Evolutionary conservation across 345 rosid genomes (phyloP).

Genomic region (Sapria himalayana): DNA sequence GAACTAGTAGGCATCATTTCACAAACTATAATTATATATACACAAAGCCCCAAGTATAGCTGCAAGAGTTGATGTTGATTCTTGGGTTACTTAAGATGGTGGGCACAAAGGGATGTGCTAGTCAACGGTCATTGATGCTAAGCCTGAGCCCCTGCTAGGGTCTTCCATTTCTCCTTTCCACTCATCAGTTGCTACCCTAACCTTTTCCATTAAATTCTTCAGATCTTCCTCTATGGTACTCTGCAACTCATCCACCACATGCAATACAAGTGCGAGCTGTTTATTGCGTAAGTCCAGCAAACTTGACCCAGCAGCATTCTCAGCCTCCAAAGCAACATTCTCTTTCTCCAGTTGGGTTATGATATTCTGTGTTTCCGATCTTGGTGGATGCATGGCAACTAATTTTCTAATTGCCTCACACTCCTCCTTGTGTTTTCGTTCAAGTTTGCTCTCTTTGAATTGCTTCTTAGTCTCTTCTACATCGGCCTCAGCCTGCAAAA

Average conservation of each 20-base stretch:
- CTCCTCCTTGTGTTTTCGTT: slow-evolving; percentile 91
- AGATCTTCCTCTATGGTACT: slow-evolving; percentile 79
- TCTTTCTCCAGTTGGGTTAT: slow-evolving; percentile 56
- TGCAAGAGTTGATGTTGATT: too few relatives aligned
- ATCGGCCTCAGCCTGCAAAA: slow-evolving; percentile 43
- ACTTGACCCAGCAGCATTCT: slow-evolving; percentile 64
- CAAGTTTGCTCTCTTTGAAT: slow-evolving; percentile 81
- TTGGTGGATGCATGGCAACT: slow-evolving; percentile 65
- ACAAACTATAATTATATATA: too few relatives aligned
- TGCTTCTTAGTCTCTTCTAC: slow-evolving; percentile 72
- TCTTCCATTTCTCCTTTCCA: slow-evolving; percentile 49
- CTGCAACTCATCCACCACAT: slow-evolving; percentile 96
- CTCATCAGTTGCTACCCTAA: slow-evolving; percentile 55
- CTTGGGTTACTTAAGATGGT: too few relatives aligned
- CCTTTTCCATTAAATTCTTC: slow-evolving; percentile 67
- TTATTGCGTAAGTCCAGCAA: slow-evolving; percentile 86
- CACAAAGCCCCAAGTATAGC: too few relatives aligned
- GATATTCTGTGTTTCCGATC: slow-evolving; percentile 67
- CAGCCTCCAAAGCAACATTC: slow-evolving; percentile 63
- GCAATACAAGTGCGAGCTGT: slow-evolving; percentile 71
- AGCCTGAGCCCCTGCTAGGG: slow-evolving; percentile 24
- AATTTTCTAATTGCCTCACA: slow-evolving; percentile 72
- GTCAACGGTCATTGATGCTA: slow-evolving; percentile 43
- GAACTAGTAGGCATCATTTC: too few relatives aligned
- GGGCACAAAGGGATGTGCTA: too few relatives aligned